These are phyloP conservation scores for Strigomonas culicis DNA, from an alignment of 208 protist genomes.

Conservation along the genomic window DNA sequence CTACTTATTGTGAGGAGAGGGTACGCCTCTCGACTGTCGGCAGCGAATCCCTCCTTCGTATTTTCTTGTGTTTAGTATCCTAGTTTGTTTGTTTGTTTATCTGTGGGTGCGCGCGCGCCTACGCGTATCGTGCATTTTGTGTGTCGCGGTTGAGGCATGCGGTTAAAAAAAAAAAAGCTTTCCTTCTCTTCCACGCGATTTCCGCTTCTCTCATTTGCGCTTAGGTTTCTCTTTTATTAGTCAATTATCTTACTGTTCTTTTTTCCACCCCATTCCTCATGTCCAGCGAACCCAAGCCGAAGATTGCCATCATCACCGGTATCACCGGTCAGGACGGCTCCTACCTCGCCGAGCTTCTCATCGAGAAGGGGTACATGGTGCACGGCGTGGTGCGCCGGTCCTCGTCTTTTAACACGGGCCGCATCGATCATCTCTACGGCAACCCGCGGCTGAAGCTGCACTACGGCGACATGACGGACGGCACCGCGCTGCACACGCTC, in stretches of 20 bases:
- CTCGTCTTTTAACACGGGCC: conserved; percentile 88
- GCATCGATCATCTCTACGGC: conserved; percentile 89
- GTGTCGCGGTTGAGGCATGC: no score
- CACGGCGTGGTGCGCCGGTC: conserved; percentile 94
- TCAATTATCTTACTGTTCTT: neutral
- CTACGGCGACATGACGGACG: conserved; percentile 94
- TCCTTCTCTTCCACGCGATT: neutral
- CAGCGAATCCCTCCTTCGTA: no score
- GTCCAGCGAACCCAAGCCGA: neutral
- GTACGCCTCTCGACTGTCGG: no score
- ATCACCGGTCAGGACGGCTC: conserved; percentile 91
- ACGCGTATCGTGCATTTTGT: no score
- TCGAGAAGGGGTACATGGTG: conserved; percentile 84
- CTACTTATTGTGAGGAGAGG: no score
- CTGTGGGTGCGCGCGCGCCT: no score
- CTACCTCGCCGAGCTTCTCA: conserved; percentile 61
- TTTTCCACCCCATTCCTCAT: neutral
- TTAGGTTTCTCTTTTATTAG: neutral
- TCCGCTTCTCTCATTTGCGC: neutral
- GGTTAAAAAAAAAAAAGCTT: no score
- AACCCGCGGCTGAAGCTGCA: conserved; percentile 67
- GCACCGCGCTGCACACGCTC: conserved; percentile 69
- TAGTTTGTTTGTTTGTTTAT: no score
- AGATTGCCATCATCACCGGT: conserved; percentile 88
- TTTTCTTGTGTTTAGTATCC: no score